phyloP scores from a whole-genome alignment of 2,329 filamentous ascomycete genomes.

The Hirsutella thompsonii region DNA sequence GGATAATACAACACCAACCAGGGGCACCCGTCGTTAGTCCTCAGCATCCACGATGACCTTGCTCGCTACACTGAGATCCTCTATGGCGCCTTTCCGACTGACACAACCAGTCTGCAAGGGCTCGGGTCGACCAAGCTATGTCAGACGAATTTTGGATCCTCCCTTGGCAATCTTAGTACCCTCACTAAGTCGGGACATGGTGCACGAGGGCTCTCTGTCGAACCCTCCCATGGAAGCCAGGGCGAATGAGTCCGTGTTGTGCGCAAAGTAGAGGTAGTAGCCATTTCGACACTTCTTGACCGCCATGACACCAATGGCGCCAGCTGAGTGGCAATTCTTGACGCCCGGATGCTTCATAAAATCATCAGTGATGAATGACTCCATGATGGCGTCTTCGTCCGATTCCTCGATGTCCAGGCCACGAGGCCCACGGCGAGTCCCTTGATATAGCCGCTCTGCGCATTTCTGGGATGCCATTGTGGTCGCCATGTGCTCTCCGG shows the following conservation, averaged over 20 bases:
- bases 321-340: slow-evolving; percentile 62
- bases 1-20: too few relatives aligned
- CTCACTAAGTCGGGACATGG: slow-evolving; percentile 67
- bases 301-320: slow-evolving; percentile 80
- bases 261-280: slow-evolving; percentile 80
- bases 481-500: slow-evolving; percentile 95
- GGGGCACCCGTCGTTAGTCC: too few relatives aligned
- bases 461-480: slow-evolving; percentile 82
- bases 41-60: too few relatives aligned
- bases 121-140: slow-evolving; percentile 8
- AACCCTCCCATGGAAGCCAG: slow-evolving; percentile 77
- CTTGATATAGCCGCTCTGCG: slow-evolving; percentile 71
- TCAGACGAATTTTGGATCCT: slow-evolving; percentile 32
- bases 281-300: slow-evolving; percentile 73
- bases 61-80: too few relatives aligned
- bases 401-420: slow-evolving; percentile 53
- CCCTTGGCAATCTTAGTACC: slow-evolving; percentile 41
- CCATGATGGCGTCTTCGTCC: slow-evolving; percentile 65
- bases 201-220: slow-evolving; percentile 62
- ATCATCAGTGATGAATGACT: slow-evolving; percentile 69
- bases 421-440: slow-evolving; percentile 43
- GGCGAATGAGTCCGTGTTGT: slow-evolving; percentile 86
- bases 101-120: too few relatives aligned
- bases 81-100: too few relatives aligned
- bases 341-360: slow-evolving; percentile 92